Evolutionary conservation across 2,329 filamentous ascomycete genomes (phyloP), one percentile per base, ranked within the genome.

Genomic region (Penicillium janthinellum): DNA sequence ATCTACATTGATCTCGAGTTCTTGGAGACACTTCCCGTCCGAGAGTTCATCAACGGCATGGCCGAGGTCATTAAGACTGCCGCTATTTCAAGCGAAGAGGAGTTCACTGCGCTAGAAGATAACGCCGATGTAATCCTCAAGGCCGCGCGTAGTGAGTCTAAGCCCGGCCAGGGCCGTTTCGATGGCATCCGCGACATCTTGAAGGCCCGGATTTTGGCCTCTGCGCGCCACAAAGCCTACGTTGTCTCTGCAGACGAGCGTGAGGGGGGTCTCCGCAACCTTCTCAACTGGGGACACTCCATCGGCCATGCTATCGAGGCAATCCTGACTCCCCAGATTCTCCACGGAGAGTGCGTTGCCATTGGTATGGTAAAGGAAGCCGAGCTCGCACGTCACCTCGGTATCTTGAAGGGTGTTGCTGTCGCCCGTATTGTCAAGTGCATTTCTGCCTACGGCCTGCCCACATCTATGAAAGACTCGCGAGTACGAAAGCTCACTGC

Each of bases 321-420:
- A 31, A 92, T 99, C 48, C 83, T 98, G 44, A 96, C 96, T 0
- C 95, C 95, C 0, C 94, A 99, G 76, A 88, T 99, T 39, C 86
- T 99, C 6, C 95, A 99, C 71, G 95, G 95, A 61, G 95, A 99
- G 75, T 92, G 91, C 64, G 94, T 99, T 11, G 92, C 95, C 22
- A 96, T 99, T 67, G 95, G 95, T 28, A 99, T 99, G 95, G 91
- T 98, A 60, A 96, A 96, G 75, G 95, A 99, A 77, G 95, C 94
- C 11, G 95, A 98, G 75, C 81, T 99, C 57, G 91, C 95, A 25
- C 89, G 95, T 58, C 91, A 93, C 75, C 83, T 99, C 1, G 95
- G 95, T 42, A 84, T 96, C 17, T 81, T 99, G 34, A 88, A 89
- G 53, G 91, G 91, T 5, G 90, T 90, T 57, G 95, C 94, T 35